Conservation (phyloP, 495 filamentous ascomycete genomes). For the Pyrenula massariospora region DNA sequence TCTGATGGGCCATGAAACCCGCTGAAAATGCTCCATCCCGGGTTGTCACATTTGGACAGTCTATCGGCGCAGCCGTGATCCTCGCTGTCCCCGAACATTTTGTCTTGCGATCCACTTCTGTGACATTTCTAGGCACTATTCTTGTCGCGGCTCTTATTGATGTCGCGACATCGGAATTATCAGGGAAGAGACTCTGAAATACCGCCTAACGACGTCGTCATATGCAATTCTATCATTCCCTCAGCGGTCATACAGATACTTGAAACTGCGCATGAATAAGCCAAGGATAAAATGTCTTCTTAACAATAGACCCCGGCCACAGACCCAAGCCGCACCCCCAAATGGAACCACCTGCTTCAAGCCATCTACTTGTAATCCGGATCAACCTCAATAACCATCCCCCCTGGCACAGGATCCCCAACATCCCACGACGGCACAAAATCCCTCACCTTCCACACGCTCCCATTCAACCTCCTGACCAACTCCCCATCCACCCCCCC, state of each 20-base stretch:
- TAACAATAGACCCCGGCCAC: neutral
- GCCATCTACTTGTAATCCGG: neutral
- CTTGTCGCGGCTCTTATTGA: slow-evolving; percentile 33
- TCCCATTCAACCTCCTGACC: neutral
- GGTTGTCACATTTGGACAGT: slow-evolving; percentile 66
- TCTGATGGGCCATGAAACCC: slow-evolving; percentile 54
- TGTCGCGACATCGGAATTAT: slow-evolving; percentile 26
- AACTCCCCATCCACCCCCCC: neutral
- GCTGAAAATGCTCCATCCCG: slow-evolving; percentile 49
- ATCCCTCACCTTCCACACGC: neutral
- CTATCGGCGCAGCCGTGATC: slow-evolving; percentile 65
- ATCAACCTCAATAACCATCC: neutral
- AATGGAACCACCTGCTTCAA: too few species aligned
- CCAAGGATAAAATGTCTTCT: too few species aligned
- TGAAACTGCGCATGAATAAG: slow-evolving; percentile 1
- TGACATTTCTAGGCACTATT: slow-evolving; percentile 21
- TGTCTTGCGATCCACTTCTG: slow-evolving; percentile 19
- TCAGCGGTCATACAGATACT: slow-evolving; percentile 32
- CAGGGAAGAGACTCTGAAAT: slow-evolving; percentile 37
- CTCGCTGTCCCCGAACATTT: slow-evolving; percentile 53
- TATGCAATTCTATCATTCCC: slow-evolving; percentile 36
- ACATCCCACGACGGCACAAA: neutral
- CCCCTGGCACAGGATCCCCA: neutral
- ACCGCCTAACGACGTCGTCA: slow-evolving; percentile 37
- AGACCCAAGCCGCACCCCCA: neutral